Evolutionary conservation across 2,329 filamentous ascomycete species (phyloP).

Genomic region (Penicillium sp.): DNA sequence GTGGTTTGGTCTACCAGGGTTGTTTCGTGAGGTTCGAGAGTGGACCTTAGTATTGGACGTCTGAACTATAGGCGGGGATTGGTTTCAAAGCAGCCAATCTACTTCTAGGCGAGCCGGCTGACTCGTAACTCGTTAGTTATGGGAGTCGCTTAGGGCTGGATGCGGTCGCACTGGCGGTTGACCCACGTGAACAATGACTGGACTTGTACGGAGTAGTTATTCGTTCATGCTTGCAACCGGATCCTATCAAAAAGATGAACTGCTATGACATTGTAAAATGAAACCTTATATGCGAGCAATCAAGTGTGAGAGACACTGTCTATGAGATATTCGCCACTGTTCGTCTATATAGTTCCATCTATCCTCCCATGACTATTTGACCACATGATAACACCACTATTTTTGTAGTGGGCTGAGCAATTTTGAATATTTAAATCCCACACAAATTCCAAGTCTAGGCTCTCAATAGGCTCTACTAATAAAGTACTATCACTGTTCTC

Average conservation of each 20-base stretch:
- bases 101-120: neutral
- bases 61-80: neutral
- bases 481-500: neutral
- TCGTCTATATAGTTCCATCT: neutral
- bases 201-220: neutral
- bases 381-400: neutral
- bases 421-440: slow-evolving; percentile 8
- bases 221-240: slow-evolving; percentile 6
- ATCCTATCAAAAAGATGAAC: neutral
- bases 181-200: slow-evolving; percentile 13
- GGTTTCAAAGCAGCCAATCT: slow-evolving; percentile 19
- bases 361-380: neutral
- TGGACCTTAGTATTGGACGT: slow-evolving; percentile 18
- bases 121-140: neutral
- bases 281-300: neutral
- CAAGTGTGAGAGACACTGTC: neutral
- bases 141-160: slow-evolving; percentile 21
- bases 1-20: neutral
- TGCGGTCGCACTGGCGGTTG: slow-evolving; percentile 22
- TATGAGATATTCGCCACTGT: neutral
- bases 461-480: neutral
- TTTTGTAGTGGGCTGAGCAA: slow-evolving; percentile 4
- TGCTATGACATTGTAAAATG: neutral
- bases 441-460: slow-evolving; percentile 1
- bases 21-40: slow-evolving; percentile 8